A percentile compares a stretch with the other conserved stretches of the same genome.
Conservation (phyloP, 23 red algal species). For the Gracilaria domingensis region DNA sequence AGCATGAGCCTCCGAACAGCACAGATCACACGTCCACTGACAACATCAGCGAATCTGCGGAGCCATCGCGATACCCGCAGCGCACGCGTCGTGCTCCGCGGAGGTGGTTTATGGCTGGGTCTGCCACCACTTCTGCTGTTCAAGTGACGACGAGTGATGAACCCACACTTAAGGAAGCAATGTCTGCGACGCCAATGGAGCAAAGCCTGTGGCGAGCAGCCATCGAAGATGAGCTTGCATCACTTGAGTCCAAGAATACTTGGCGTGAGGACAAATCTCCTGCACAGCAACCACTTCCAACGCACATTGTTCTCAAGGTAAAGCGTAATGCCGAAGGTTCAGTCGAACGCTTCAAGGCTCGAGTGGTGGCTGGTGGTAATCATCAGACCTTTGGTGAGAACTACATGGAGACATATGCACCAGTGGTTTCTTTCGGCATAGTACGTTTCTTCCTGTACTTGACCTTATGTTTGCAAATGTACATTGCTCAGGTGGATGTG, state of each 20-base stretch:
- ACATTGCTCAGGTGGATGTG: constrained; percentile 27
- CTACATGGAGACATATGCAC: constrained; percentile 20
- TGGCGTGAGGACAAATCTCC: not conserved
- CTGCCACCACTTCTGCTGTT: not conserved
- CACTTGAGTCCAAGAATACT: not conserved
- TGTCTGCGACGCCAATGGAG: not conserved
- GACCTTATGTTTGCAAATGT: not conserved
- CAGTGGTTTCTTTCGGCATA: constrained; percentile 10
- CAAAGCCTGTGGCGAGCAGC: not conserved
- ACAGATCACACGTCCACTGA: not conserved
- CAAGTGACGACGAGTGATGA: not conserved
- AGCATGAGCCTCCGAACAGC: not conserved
- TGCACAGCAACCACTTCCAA: constrained; percentile 14
- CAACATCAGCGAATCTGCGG: not conserved
- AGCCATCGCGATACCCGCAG: not conserved
- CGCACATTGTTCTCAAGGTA: constrained; percentile 7
- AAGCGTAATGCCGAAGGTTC: not conserved
- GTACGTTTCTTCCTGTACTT: constrained; percentile 28
- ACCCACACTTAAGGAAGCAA: not conserved
- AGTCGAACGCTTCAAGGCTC: not conserved
- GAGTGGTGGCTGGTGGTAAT: not conserved
- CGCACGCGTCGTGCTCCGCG: not conserved
- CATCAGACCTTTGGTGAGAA: constrained; percentile 14
- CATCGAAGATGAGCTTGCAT: not conserved
- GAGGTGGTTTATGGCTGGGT: not conserved